A percentile compares a stretch with the other conserved stretches of the same genome.
Conservation (phyloP, 768 basidiomycete species). For the Mycena belliarum region DNA sequence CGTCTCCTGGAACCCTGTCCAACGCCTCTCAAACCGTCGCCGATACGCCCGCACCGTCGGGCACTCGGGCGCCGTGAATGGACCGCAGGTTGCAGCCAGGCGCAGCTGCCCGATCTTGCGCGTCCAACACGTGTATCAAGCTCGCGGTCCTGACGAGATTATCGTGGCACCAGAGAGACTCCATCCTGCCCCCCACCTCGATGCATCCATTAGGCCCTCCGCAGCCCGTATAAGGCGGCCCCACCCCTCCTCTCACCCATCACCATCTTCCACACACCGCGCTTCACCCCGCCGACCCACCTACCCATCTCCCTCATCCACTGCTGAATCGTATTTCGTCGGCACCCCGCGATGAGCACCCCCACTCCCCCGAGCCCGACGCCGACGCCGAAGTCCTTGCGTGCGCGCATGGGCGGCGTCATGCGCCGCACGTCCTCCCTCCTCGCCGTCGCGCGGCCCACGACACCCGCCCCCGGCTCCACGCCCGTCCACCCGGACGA, state of each 20-base stretch:
- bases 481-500: slow-evolving; percentile 24
- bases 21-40: background rate
- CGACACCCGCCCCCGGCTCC: slow-evolving; percentile 32
- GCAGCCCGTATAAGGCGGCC: slow-evolving; percentile 12
- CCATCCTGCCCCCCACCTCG: slow-evolving; percentile 12
- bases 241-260: background rate
- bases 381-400: slow-evolving; percentile 43
- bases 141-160: slow-evolving; percentile 18
- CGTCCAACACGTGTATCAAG: slow-evolving; percentile 10
- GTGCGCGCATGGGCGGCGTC: slow-evolving; percentile 60
- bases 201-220: slow-evolving; percentile 17
- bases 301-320: background rate
- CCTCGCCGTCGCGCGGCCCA: slow-evolving; percentile 37
- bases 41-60: background rate
- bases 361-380: too few relatives aligned
- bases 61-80: background rate
- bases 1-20: background rate
- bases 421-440: slow-evolving; percentile 64
- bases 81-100: background rate
- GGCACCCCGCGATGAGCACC: slow-evolving; percentile 32
- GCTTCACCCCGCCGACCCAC: background rate
- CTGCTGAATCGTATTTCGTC: too few relatives aligned
- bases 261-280: background rate
- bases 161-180: slow-evolving; percentile 11
- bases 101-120: background rate